Evolutionary conservation across 306 rosid genomes (phyloP).

Genomic region (Lagenaria siceraria): DNA sequence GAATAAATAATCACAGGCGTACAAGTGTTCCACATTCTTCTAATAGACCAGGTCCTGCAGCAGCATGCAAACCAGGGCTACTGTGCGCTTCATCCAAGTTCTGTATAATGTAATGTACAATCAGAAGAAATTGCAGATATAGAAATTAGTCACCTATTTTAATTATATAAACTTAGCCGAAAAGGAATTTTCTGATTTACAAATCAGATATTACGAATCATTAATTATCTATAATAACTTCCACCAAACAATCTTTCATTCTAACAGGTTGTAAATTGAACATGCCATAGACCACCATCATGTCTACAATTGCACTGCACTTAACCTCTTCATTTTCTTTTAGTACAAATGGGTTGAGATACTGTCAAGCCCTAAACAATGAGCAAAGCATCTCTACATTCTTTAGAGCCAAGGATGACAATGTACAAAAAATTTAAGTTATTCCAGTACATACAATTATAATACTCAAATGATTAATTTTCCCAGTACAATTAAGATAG

Average conservation of each 20-base stretch:
- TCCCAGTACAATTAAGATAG: neutral
- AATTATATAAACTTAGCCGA: neutral
- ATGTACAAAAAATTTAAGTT: neutral
- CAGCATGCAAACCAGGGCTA: conserved; percentile 88
- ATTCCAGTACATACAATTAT: neutral
- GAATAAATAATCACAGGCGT: conserved; percentile 5
- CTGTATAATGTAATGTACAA: conserved; percentile 22
- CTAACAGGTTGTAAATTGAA: neutral
- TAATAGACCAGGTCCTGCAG: conserved; percentile 96
- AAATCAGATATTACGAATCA: no score
- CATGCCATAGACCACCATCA: neutral
- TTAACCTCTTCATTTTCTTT: neutral
- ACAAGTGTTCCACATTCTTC: conserved; percentile 96
- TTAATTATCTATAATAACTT: neutral
- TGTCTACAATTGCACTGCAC: neutral
- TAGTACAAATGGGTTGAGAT: neutral
- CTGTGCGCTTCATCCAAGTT: conserved; percentile 94
- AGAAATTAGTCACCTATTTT: neutral
- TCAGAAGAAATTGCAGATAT: conserved; percentile 8
- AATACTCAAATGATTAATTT: neutral
- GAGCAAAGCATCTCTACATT: neutral
- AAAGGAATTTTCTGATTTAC: neutral
- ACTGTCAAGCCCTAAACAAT: neutral
- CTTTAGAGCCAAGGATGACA: neutral
- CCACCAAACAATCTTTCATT: neutral